Percentiles rank a stretch among this genome's conserved stretches.
phyloP scores from a whole-genome alignment of 1,284 basidiomycete genomes.

The Flammula alnicola region DNA sequence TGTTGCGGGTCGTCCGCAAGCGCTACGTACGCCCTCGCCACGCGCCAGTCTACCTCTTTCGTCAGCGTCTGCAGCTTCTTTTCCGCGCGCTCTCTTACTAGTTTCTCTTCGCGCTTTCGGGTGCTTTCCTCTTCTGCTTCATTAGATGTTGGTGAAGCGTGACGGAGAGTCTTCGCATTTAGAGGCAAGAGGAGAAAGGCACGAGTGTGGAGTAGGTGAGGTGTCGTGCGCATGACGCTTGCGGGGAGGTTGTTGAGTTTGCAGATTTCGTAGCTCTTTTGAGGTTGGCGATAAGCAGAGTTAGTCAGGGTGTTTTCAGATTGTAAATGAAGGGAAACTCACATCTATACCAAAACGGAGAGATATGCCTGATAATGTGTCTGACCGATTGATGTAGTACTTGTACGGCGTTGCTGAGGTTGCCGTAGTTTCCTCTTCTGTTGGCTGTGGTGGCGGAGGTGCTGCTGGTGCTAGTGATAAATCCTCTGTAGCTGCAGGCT shows the following conservation, averaged over 20 bases:
- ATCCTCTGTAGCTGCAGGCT: background rate
- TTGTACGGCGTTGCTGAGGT: conserved; percentile 32
- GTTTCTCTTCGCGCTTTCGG: conserved; percentile 42
- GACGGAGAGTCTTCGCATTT: conserved; percentile 31
- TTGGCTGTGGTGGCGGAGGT: background rate
- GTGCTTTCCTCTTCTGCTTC: conserved; percentile 32
- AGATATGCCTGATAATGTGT: conserved; percentile 71
- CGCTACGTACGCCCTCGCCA: conserved; percentile 70
- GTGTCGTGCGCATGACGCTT: conserved; percentile 69
- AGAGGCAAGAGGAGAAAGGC: conserved; percentile 55
- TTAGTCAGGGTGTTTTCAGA: no score
- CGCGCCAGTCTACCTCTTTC: conserved; percentile 68
- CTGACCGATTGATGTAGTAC: conserved; percentile 62
- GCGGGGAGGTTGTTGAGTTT: conserved; percentile 67
- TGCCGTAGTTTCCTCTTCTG: background rate
- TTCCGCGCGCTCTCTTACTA: conserved; percentile 58
- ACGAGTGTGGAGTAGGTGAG: conserved; percentile 76
- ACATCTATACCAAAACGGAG: conserved; percentile 67
- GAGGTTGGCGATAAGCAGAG: no score
- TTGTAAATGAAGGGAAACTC: conserved; percentile 31
- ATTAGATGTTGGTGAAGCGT: conserved; percentile 25
- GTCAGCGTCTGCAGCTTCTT: conserved; percentile 65
- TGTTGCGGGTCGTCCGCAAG: conserved; percentile 53
- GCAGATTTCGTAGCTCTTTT: conserved; percentile 61
- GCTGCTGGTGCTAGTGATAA: background rate